Evolutionary conservation across 169 alveolate species (phyloP), one percentile per base, ranked within the genome.

Genomic region (Amoebophrya sp.): DNA sequence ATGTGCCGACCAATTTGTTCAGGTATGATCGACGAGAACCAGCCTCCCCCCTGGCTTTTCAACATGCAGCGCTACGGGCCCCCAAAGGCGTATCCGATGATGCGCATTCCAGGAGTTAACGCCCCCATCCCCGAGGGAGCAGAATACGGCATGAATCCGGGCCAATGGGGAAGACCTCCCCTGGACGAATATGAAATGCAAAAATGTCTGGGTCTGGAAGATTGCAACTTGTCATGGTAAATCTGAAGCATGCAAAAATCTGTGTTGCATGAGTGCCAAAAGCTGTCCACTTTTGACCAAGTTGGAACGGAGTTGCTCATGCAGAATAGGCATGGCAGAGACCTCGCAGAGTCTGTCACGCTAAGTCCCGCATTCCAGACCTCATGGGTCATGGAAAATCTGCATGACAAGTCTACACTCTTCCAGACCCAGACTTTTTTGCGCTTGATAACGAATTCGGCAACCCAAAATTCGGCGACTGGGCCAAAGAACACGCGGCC

Each of bases 11-110:
- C n/a, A 12, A 47, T 47, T 47, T 12, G 18, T 18, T 47, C 66
- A 47, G 66, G 66, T 32, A 97, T 98, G 89, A 97, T 98, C 77
- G 98, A 97, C 39, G 96, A 97, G 83, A 95, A 98, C 77, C 99
- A 99, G 25, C 95, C 97, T 0, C 98, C 98, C 0, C 99, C 99
- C 77, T 98, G 99, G 99, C 94, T 98, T n/a, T 94, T 96, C 91
- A 98, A 97, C 94, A 98, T 98, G 99, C 98, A 98, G 94, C 96
- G 99, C 91, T 95, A 96, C 94, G 99, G 99, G 23, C 98, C 99
- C 41, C 99, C 99, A n/a, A 99, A 99, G 25, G 96, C 99, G 47
- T 98, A 98, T 95, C 99, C 99, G 18, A 96, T 96, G 93, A 94
- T 98, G 90, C 96, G 97, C 93, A 97, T 98, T 55, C 99, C 99